These are phyloP conservation scores for Lunasporangiospora selenospora DNA, from an alignment of 192 early-diverging fungal genomes.

Conservation along the genomic window DNA sequence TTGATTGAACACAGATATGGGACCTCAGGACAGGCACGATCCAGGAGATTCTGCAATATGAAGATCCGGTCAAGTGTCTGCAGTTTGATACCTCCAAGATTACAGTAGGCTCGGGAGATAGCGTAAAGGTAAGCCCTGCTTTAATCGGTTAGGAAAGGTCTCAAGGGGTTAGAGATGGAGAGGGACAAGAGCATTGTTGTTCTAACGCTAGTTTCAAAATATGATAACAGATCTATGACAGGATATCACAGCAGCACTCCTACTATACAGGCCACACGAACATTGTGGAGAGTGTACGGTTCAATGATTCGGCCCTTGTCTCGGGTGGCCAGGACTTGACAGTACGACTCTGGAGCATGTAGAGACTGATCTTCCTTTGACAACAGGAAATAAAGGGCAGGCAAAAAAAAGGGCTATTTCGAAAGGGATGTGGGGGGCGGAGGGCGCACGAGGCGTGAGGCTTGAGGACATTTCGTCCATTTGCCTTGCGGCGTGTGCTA, in stretches of 20 bases:
- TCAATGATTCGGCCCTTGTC: slow-evolving; percentile 53
- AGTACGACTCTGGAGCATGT: slow-evolving; percentile 72
- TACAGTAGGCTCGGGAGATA: slow-evolving; percentile 57
- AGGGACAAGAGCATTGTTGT: no score
- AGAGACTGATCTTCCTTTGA: no score
- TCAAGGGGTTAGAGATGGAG: no score
- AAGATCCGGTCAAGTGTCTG: slow-evolving; percentile 56
- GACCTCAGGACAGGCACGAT: slow-evolving; percentile 74
- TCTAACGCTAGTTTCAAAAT: no score
- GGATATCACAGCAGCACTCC: slow-evolving; percentile 67
- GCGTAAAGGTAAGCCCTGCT: slow-evolving; percentile 50
- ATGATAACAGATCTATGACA: slow-evolving; percentile 69
- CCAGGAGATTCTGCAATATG: slow-evolving; percentile 63
- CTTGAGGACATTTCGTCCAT: no score
- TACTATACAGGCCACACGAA: slow-evolving; percentile 56
- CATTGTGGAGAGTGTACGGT: slow-evolving; percentile 49
- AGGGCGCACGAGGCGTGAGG: no score
- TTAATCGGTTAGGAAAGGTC: no score
- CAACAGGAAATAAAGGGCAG: no score
- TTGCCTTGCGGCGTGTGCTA: no score
- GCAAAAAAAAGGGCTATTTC: no score
- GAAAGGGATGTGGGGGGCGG: no score
- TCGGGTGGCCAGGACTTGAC: slow-evolving; percentile 69
- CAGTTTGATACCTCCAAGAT: slow-evolving; percentile 65
- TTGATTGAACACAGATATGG: slow-evolving; percentile 61